Base-by-base conservation (phyloP, 1,139 yeast species). In the Hansenula lynferdii region DNA sequence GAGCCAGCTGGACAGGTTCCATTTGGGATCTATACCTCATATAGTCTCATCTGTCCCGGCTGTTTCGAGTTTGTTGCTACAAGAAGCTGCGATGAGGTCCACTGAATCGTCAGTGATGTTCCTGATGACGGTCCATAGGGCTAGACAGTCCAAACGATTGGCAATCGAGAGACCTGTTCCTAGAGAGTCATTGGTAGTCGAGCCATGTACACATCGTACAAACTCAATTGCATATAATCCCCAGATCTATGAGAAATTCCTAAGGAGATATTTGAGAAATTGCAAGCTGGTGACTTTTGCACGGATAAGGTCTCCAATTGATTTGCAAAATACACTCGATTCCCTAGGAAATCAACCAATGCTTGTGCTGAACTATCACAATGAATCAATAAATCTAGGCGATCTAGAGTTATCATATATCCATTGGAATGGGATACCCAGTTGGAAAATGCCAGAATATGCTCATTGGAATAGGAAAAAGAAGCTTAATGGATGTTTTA, bases 171-270 rank as follows among this genome's bases (percentile, higher is more conserved):
- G 14, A 22, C 37, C 37, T 17, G 4, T 17, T 6, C 16, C 18
- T 14, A n/a, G 6, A 8, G 27, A 28, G 9, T 19, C 31, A 7
- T n/a, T 37, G 16, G n/a, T 20, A 4, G 25, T 33, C 4, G 21
- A 12, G 7, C 36, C 39, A 19, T 32, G 36, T 15, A 31, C 39
- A 15, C 20, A 22, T 6, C 18, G 21, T 3, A 22, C 36, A 1
- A 22, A 32, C 14, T n/a, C 34, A 7, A 24, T 37, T n/a, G 10
- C 26, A 10, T 37, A 32, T 15, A 35, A 37, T 16, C 36, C 39
- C 12, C 12, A 16, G 8, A n/a, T 20, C 4, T 19, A 27, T 10
- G 15, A 23, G 10, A 15, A 9, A 3, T 37, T 28, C n/a, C 16
- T 37, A 15, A 28, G 36, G 20, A n/a, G 5, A 2, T 8, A 28